Percentiles rank a stretch among this genome's conserved stretches.
phyloP scores from a whole-genome alignment of 129 eudicot species.

The Flaveria linearis region DNA sequence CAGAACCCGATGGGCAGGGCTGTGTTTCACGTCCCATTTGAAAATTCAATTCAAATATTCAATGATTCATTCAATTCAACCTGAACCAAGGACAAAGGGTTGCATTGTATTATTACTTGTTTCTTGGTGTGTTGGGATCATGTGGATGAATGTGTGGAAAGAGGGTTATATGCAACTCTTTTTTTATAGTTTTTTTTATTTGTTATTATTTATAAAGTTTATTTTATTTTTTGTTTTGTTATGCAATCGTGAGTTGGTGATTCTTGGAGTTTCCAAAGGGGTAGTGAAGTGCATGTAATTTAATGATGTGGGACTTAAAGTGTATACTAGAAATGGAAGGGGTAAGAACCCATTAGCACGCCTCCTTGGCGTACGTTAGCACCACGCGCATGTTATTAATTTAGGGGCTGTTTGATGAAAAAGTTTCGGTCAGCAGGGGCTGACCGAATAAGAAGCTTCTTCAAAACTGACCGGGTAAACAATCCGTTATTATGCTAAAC shows the following conservation, averaged over 20 bases:
- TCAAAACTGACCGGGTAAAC: too few species aligned
- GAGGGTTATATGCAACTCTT: slow-evolving; percentile 31
- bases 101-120: not conserved
- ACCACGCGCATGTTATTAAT: not conserved
- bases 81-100: not conserved
- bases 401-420: too few species aligned
- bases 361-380: not conserved
- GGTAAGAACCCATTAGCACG: not conserved
- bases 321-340: slow-evolving; percentile 6
- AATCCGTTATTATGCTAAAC: too few species aligned
- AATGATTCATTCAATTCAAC: not conserved
- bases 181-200: not conserved
- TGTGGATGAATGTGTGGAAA: slow-evolving; percentile 5
- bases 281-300: slow-evolving; percentile 36
- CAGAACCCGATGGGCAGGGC: slow-evolving; percentile 10
- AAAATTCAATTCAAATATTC: not conserved
- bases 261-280: slow-evolving; percentile 51
- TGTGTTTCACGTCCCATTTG: slow-evolving; percentile 35
- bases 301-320: slow-evolving; percentile 34
- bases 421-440: too few species aligned
- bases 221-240: not conserved
- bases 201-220: not conserved
- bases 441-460: too few species aligned
- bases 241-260: slow-evolving; percentile 36
- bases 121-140: not conserved